These are phyloP conservation scores for Kwoniella sp. DNA, from an alignment of 768 basidiomycete species.

Conservation along the genomic window DNA sequence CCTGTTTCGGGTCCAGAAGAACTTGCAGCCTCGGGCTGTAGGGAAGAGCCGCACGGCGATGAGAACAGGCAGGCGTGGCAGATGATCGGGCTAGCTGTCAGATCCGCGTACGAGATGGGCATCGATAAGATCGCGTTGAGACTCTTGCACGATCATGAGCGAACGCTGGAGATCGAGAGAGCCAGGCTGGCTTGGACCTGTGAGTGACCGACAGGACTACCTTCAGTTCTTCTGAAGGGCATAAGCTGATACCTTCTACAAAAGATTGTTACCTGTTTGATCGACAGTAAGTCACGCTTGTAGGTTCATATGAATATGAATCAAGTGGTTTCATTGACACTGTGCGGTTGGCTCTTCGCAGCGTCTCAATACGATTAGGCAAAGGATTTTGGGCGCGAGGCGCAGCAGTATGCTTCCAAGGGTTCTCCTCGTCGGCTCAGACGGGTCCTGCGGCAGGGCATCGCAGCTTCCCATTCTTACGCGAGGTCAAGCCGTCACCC, in stretches of 20 bases:
- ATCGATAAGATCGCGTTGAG: constrained; percentile 47
- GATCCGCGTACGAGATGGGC: constrained; percentile 50
- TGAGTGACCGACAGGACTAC: too few relatives aligned
- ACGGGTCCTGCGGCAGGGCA: constrained; percentile 50
- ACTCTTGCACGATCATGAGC: constrained; percentile 36
- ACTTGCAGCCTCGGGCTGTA: constrained; percentile 32
- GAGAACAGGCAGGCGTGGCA: constrained; percentile 55
- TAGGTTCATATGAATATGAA: neutral
- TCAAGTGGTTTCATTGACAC: constrained; percentile 2
- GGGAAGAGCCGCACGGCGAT: constrained; percentile 45
- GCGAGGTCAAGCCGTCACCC: constrained; percentile 20
- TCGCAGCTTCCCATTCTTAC: constrained; percentile 49
- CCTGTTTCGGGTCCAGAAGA: constrained; percentile 27
- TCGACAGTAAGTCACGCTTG: constrained; percentile 36
- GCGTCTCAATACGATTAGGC: constrained; percentile 49
- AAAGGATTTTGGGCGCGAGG: constrained; percentile 55
- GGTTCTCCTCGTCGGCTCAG: constrained; percentile 46
- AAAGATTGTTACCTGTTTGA: constrained; percentile 55
- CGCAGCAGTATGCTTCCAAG: constrained; percentile 51
- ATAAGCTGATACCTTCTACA: neutral
- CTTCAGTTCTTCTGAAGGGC: neutral
- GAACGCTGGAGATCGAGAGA: constrained; percentile 43
- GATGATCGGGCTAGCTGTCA: constrained; percentile 51
- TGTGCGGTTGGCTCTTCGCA: neutral
- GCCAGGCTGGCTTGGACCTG: constrained; percentile 53